Conservation (phyloP, 2,329 filamentous ascomycete species). For the Xylaria sp. region DNA sequence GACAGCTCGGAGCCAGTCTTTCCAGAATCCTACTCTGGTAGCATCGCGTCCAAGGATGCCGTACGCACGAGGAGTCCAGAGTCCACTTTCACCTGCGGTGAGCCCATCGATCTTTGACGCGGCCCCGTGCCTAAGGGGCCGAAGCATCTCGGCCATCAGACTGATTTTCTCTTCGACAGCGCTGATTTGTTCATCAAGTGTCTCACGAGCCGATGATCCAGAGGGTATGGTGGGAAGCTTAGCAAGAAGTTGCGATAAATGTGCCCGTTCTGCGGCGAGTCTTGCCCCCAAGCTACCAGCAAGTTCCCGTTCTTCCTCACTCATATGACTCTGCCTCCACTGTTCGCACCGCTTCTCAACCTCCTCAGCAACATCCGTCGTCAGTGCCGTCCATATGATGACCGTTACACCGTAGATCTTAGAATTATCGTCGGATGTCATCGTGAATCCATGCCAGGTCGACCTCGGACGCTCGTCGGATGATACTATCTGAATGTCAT, state of each 20-base stretch:
- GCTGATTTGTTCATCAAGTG: constrained; percentile 92
- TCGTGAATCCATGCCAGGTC: constrained; percentile 99
- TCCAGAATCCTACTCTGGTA: constrained; percentile 91
- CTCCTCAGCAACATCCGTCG: constrained; percentile 82
- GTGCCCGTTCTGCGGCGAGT: constrained; percentile 86
- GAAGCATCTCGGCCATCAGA: constrained; percentile 94
- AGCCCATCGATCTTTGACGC: constrained; percentile 97
- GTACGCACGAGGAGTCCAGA: constrained; percentile 95
- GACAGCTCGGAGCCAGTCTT: constrained; percentile 95
- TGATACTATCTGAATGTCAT: constrained; percentile 96
- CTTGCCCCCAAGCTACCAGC: constrained; percentile 91
- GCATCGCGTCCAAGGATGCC: constrained; percentile 89
- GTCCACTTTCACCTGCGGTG: constrained; percentile 92
- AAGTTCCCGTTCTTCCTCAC: constrained; percentile 87
- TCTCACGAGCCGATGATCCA: constrained; percentile 82
- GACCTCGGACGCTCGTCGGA: constrained; percentile 92
- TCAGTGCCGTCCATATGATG: constrained; percentile 91
- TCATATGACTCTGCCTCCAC: constrained; percentile 89
- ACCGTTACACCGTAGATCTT: constrained; percentile 93
- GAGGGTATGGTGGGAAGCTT: constrained; percentile 83
- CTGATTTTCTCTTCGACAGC: constrained; percentile 96
- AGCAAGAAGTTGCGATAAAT: constrained; percentile 87
- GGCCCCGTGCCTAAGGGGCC: constrained; percentile 91
- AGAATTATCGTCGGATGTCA: constrained; percentile 93
- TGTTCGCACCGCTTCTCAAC: constrained; percentile 85